Evolutionary conservation across 176 grass and related monocot species (phyloP).

Genomic region (Thinopyrum elongatum): DNA sequence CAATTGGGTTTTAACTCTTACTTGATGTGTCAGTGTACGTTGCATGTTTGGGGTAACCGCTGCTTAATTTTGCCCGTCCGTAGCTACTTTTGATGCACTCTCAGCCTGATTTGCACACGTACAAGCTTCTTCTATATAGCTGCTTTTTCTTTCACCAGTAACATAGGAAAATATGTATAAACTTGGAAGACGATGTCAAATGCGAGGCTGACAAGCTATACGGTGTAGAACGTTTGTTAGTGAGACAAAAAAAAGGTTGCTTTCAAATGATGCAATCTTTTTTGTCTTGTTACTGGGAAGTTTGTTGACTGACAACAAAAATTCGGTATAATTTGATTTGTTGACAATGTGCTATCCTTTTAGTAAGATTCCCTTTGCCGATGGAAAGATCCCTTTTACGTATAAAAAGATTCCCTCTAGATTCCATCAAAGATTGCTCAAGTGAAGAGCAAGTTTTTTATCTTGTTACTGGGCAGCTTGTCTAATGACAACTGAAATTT

Average conservation of each 20-base stretch:
- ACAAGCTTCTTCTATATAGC: not conserved
- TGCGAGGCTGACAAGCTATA: not conserved
- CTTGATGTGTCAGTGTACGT: not conserved
- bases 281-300: not conserved
- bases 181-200: not conserved
- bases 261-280: not conserved
- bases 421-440: not conserved
- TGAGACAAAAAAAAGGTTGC: not conserved
- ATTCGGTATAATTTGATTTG: not conserved
- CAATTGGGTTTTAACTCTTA: not conserved
- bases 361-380: not conserved
- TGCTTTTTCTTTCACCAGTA: not conserved
- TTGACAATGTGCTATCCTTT: not conserved
- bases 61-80: not conserved
- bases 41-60: not conserved
- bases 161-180: not conserved
- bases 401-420: not conserved
- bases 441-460: not conserved
- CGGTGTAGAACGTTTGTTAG: not conserved
- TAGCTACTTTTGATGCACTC: not conserved
- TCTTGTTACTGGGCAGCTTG: not conserved
- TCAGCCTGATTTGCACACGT: not conserved
- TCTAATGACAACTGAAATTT: not conserved
- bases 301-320: not conserved
- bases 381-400: not conserved